These are phyloP conservation scores for Rhododendron ferrugineum DNA, from an alignment of 148 eudicot species.

Conservation along the genomic window DNA sequence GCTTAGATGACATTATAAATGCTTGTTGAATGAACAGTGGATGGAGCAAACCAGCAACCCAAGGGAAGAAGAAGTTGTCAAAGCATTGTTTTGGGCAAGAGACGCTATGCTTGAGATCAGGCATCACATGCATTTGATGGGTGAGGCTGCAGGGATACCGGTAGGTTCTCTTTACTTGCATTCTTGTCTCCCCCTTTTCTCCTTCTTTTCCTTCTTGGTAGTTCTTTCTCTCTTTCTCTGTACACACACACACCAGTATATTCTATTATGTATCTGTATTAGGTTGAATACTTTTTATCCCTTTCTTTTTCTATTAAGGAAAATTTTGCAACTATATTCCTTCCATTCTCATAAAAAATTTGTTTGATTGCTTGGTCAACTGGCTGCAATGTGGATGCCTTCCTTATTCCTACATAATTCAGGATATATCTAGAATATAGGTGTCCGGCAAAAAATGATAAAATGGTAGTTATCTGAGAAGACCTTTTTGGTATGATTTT, in stretches of 20 bases:
- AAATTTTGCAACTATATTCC: no score
- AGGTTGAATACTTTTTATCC: no score
- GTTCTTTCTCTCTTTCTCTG: no score
- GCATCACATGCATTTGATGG: conserved; percentile 81
- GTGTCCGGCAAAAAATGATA: no score
- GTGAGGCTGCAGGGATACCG: conserved; percentile 93
- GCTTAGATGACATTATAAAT: background rate
- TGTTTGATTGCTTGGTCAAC: background rate
- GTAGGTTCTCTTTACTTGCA: conserved; percentile 34
- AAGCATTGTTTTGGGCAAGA: conserved; percentile 66
- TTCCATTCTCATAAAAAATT: no score
- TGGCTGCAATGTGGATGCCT: background rate
- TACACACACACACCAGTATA: no score
- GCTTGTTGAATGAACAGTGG: conserved; percentile 50
- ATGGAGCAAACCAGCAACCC: conserved; percentile 43
- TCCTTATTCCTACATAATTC: background rate
- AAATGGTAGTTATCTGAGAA: no score
- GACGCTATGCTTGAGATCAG: conserved; percentile 80
- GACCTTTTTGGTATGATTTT: background rate
- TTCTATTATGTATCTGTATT: no score
- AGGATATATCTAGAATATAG: no score
- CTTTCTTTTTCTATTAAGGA: no score
- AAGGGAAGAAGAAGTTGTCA: conserved; percentile 51
- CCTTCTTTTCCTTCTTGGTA: background rate
- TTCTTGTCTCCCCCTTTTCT: background rate